Base-by-base conservation (phyloP, 2,329 filamentous ascomycete genomes). In the Aspergillus novoparasiticus region DNA sequence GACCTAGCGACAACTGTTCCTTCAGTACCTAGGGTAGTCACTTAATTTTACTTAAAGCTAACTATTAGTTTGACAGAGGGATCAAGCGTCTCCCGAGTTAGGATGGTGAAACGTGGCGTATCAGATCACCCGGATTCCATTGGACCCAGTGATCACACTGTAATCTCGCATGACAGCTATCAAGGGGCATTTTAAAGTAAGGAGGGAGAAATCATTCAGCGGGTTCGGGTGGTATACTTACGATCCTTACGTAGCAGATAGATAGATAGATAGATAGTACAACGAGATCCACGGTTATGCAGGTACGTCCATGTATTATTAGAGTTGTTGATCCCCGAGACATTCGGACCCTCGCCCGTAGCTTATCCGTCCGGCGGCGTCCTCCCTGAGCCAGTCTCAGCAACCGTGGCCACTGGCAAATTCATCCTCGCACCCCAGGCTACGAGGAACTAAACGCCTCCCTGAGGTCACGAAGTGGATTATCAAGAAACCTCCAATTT, bases 101-200 rank as follows among this genome's bases (percentile, higher is more conserved):
- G 34, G 51, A 51, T 41, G 58, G 65, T 74, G 72, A 74, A 73
- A 74, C 72, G 69, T 72, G 68, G 63, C 60, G 63, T 64, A 61
- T 58, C 58, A 64, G 50, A 46, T 32, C 57, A 57, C 19, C 48
- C 41, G n/a, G 4, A 46, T 61, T 46, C 62, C 57, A 56, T 59
- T 54, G 46, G 57, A 55, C 63, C 66, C 59, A 61, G 58, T 45
- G 32, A 60, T 61, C 60, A 51, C 66, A 69, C 67, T 68, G 68
- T 60, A 70, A 70, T 70, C 59, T 69, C 62, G 63, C 65, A 59
- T 58, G 58, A 61, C 65, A 62, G 57, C 34, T 59, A 23, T 45
- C 39, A 55, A 32, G 45, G 51, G 56, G 21, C 16, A 16, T n/a
- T 14, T 3, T 23, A 6, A 54, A 23, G 30, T 21, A n/a, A 19